A percentile compares a stretch with the other conserved stretches of the same genome.
Conservation (phyloP, 164 flowering plant species). For the Aristolochia fimbriata region DNA sequence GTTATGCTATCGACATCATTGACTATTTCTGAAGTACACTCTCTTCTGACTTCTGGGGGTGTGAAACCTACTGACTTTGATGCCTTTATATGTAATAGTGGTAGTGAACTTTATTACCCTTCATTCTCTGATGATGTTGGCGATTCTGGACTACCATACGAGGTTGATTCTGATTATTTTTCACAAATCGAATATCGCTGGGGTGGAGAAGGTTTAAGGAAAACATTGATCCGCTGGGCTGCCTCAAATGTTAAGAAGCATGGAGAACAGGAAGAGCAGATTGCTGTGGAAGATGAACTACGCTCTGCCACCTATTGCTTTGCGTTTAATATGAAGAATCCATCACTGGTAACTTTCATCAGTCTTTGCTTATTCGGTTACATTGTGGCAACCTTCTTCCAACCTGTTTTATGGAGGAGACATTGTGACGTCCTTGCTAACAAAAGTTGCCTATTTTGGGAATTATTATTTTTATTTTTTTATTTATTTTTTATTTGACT, state of each 20-base stretch:
- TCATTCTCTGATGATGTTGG: constrained; percentile 42
- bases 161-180: constrained; percentile 69
- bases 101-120: constrained; percentile 87
- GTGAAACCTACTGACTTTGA: constrained; percentile 25
- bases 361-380: neutral
- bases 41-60: constrained; percentile 48
- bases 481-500: too few relatives aligned
- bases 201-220: constrained; percentile 92
- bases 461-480: too few relatives aligned
- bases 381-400: neutral
- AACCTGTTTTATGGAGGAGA: neutral
- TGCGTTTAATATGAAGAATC: constrained; percentile 50
- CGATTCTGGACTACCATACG: constrained; percentile 35
- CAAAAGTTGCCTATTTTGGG: too few relatives aligned
- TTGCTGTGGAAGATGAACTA: constrained; percentile 43
- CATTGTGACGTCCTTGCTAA: too few relatives aligned
- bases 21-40: constrained; percentile 61
- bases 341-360: constrained; percentile 41
- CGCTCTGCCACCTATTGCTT: constrained; percentile 63
- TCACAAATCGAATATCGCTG: constrained; percentile 90
- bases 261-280: constrained; percentile 36
- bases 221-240: constrained; percentile 81
- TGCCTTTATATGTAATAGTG: constrained; percentile 91
- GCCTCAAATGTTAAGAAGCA: constrained; percentile 43
- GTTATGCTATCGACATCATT: constrained; percentile 74